Evolutionary conservation across 306 rosid genomes (phyloP).

Genomic region (Clitoria ternatea): DNA sequence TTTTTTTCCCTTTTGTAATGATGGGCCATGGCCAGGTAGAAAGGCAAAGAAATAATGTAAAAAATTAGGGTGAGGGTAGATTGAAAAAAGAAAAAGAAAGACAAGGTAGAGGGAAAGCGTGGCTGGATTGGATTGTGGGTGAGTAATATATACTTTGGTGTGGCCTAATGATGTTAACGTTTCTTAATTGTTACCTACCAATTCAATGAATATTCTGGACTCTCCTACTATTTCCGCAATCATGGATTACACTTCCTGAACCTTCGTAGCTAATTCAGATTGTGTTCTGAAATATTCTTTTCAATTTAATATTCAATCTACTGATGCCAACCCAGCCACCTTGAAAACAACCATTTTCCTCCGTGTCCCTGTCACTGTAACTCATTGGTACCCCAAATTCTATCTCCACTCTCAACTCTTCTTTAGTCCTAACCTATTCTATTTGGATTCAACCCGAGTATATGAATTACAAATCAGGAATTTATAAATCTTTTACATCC

Average conservation of each 20-base stretch:
- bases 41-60: no score
- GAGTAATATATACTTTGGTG: neutral
- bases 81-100: no score
- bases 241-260: neutral
- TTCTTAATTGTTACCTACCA: neutral
- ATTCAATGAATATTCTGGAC: conserved; percentile 27
- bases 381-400: conserved; percentile 8
- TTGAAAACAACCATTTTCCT: conserved; percentile 9
- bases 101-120: neutral
- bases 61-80: no score
- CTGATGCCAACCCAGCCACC: conserved; percentile 20
- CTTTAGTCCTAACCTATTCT: no score
- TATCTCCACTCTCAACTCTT: conserved; percentile 24
- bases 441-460: no score
- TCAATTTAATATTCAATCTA: neutral
- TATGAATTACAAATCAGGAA: no score
- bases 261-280: conserved; percentile 8
- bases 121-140: neutral
- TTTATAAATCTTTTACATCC: no score
- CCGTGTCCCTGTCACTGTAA: conserved; percentile 22
- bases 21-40: no score
- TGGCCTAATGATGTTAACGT: neutral
- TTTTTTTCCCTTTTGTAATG: no score
- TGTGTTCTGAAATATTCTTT: neutral
- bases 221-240: neutral